phyloP scores from a whole-genome alignment of 2,329 filamentous ascomycete species.

The Knoxdaviesia proteae region DNA sequence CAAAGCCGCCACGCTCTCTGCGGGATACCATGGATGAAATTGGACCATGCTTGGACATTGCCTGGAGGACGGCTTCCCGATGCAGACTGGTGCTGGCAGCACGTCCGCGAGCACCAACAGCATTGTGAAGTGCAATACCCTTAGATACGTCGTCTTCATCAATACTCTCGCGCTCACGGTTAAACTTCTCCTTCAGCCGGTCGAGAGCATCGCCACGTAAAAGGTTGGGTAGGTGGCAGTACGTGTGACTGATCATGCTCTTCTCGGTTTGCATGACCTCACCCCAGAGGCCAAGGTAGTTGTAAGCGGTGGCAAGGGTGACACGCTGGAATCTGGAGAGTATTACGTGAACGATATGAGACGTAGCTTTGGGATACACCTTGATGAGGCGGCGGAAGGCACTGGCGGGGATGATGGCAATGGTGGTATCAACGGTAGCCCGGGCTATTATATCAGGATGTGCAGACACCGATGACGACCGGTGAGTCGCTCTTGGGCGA shows the following conservation, averaged over 20 bases:
- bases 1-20: slow-evolving; percentile 19
- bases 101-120: slow-evolving; percentile 10
- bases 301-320: slow-evolving; percentile 82
- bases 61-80: slow-evolving; percentile 60
- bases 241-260: slow-evolving; percentile 82
- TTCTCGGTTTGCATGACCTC: slow-evolving; percentile 87
- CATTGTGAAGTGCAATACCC: slow-evolving; percentile 88
- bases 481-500: background rate
- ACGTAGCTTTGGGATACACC: slow-evolving; percentile 87
- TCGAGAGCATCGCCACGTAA: slow-evolving; percentile 66
- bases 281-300: slow-evolving; percentile 76
- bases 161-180: slow-evolving; percentile 60
- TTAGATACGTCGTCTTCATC: slow-evolving; percentile 61
- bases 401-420: slow-evolving; percentile 92
- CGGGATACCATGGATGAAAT: slow-evolving; percentile 14
- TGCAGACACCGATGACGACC: slow-evolving; percentile 41
- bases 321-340: slow-evolving; percentile 85
- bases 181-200: slow-evolving; percentile 83
- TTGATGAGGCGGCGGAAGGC: slow-evolving; percentile 83
- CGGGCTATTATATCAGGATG: slow-evolving; percentile 96
- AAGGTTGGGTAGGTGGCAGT: slow-evolving; percentile 77
- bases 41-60: slow-evolving; percentile 24
- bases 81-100: slow-evolving; percentile 46
- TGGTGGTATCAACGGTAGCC: slow-evolving; percentile 88
- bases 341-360: slow-evolving; percentile 96